Percentiles rank a stretch among this genome's conserved stretches.
phyloP scores from a whole-genome alignment of 768 basidiomycete species.

The Russula lepida region DNA sequence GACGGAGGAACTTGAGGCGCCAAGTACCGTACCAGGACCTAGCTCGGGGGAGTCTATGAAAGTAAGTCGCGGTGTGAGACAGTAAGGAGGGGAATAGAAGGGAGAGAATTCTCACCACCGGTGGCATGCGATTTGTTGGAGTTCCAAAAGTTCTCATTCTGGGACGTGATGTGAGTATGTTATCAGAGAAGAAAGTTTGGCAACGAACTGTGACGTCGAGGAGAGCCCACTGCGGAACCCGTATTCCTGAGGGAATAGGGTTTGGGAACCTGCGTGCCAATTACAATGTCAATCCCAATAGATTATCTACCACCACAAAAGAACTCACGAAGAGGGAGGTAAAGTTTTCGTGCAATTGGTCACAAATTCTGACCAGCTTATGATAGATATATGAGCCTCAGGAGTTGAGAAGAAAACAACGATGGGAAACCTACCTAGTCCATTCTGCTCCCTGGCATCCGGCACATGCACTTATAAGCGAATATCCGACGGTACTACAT shows the following conservation, averaged over 20 bases:
- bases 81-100: not conserved
- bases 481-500: not conserved
- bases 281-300: not conserved
- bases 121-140: not conserved
- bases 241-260: not conserved
- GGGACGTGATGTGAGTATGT: not conserved
- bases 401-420: not conserved
- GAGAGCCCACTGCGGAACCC: not conserved
- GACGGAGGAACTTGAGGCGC: not conserved
- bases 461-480: constrained; percentile 1
- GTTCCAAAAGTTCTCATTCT: not conserved
- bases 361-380: not conserved
- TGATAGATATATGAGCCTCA: not conserved
- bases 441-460: not conserved
- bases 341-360: not conserved
- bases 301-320: not conserved
- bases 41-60: not conserved
- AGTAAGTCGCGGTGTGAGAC: not conserved
- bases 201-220: not conserved
- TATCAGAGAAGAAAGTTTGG: not conserved
- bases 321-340: not conserved
- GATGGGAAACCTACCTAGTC: not conserved
- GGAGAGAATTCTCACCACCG: not conserved
- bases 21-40: not conserved
- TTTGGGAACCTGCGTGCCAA: not conserved